Evolutionary conservation across 768 basidiomycete genomes (phyloP).

Genomic region (Rhodotorula paludigena): DNA sequence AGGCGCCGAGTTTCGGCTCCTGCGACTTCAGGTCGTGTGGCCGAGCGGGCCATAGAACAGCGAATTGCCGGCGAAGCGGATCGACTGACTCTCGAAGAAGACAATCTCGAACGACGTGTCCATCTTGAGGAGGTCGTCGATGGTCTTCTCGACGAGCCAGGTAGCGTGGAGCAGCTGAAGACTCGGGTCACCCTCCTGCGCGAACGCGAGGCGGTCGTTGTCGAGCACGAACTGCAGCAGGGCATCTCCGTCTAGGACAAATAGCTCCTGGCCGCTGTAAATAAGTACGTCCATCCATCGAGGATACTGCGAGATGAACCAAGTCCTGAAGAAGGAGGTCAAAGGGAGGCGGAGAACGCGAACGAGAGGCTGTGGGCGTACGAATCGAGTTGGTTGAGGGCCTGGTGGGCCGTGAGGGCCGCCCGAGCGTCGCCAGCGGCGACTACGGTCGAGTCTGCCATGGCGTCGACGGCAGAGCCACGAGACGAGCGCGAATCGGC

Average conservation of each 20-base stretch:
- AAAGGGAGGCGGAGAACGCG: conserved; percentile 8
- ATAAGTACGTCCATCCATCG: conserved; percentile 68
- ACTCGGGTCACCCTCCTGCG: conserved; percentile 52
- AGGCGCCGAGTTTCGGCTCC: too few species aligned
- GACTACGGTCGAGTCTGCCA: too few species aligned
- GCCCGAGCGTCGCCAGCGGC: too few species aligned
- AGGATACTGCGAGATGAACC: conserved; percentile 28
- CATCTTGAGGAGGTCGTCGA: conserved; percentile 55
- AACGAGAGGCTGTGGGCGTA: conserved; percentile 4
- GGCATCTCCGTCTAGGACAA: conserved; percentile 67
- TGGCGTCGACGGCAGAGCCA: too few species aligned
- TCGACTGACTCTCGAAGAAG: conserved; percentile 57
- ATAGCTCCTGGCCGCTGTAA: conserved; percentile 64
- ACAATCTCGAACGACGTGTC: conserved; percentile 60
- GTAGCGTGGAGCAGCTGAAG: conserved; percentile 65
- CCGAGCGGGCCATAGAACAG: too few species aligned
- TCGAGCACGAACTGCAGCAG: conserved; percentile 59
- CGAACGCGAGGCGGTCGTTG: conserved; percentile 61
- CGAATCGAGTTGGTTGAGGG: conserved; percentile 27
- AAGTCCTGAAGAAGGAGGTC: conserved; percentile 6
- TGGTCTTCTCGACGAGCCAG: conserved; percentile 55
- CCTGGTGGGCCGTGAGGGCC: conserved; percentile 13
- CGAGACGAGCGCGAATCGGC: too few species aligned
- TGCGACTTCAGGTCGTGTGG: too few species aligned
- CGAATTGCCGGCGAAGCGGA: too few species aligned